Evolutionary conservation across 148 eudicot genomes (phyloP), one percentile per base, ranked within the genome.

Genomic region (Persicaria tinctoria): DNA sequence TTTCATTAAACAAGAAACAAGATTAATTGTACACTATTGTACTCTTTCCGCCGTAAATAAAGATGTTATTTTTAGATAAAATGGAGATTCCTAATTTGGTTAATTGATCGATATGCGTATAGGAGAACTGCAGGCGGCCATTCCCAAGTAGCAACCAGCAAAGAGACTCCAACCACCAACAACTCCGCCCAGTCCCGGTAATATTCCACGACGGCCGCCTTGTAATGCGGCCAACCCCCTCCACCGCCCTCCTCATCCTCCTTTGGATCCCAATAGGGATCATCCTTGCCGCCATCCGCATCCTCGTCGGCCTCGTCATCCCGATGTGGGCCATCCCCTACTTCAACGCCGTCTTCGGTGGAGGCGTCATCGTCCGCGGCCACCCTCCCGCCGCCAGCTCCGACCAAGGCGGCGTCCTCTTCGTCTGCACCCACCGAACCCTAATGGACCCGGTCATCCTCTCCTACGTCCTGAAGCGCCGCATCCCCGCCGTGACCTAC

Each of bases 181-280:
- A 72, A 6, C 64, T 80, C 79, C 87, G 86, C 32, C 98, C 98
- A 20, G 64, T 84, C 5, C 98, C 98, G n/a, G 98, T 91, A 78
- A 93, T 91, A 79, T 93, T 93, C 83, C 98, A 93, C 75, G 98
- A 91, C 77, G 98, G 98, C 16, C 92, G 98, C 49, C 89, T 93
- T 0, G 95, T 83, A 2, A 89, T 82, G 77, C 89, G 95, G 0
- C 97, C 97, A 0, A 89, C 93, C 0, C 94, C 98, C 0, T 64
- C 81, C 17, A 82, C 78, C 0, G 86, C 98, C 12, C 89, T 93
- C 60, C 71, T 91, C 3, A 87, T 93, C 84, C 80, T 91, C 77
- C 23, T 87, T 13, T 91, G 98, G 98, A 81, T 91, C 79, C 98
- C 97, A 0, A 13, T 93, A 4, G 98, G 98, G 8, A 63, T 88